These are phyloP conservation scores for Pestalotiopsis sp. DNA, from an alignment of 2,329 filamentous ascomycete genomes.

Conservation along the genomic window DNA sequence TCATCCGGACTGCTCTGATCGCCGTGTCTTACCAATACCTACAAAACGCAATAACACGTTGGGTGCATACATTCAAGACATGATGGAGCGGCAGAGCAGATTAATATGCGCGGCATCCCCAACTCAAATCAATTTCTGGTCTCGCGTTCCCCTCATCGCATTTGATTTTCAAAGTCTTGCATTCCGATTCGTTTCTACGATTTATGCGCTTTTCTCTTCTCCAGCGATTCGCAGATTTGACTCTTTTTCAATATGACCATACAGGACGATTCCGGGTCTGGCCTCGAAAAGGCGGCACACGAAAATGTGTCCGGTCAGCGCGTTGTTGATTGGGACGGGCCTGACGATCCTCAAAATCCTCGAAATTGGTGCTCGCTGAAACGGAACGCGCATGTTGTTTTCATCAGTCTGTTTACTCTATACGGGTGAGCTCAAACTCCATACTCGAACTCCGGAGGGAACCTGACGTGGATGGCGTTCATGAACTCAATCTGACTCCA, in stretches of 20 bases:
- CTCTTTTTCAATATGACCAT: background rate
- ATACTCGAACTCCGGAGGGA: background rate
- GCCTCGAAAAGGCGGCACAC: background rate
- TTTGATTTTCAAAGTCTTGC: no score
- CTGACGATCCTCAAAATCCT: conserved; percentile 52
- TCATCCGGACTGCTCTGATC: background rate
- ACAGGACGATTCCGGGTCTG: background rate
- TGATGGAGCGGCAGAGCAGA: no score
- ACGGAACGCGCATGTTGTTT: conserved; percentile 46
- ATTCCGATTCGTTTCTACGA: background rate
- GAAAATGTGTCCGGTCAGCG: background rate
- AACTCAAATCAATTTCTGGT: no score
- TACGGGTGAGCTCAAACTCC: conserved; percentile 11
- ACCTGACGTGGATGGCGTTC: background rate
- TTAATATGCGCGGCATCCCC: no score
- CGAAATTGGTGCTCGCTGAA: conserved; percentile 50
- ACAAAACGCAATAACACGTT: no score
- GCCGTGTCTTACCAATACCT: no score
- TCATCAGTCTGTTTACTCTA: conserved; percentile 52
- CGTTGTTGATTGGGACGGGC: conserved; percentile 54
- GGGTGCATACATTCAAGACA: no score
- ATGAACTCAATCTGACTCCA: background rate
- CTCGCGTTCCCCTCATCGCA: no score
- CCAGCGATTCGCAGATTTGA: background rate
- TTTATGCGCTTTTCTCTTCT: background rate